Percentiles rank a stretch among this genome's conserved stretches.
Conservation (phyloP, 805 yeast species). For the Hanseniaspora thailandica region DNA sequence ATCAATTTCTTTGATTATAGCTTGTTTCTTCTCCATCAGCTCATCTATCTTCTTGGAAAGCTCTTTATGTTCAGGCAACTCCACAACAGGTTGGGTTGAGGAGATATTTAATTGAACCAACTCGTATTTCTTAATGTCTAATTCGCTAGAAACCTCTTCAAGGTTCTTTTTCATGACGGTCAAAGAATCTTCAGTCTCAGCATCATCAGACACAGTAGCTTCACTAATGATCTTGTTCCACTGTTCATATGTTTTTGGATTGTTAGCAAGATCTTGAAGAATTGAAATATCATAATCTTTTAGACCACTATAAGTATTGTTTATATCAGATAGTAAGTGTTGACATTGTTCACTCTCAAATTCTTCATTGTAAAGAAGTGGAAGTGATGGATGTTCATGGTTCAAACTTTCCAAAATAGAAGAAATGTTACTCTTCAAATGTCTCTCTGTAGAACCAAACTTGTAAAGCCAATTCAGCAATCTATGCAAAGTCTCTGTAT, state of each 20-base stretch:
- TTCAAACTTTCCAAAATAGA: constrained; percentile 33
- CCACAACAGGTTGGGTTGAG: neutral
- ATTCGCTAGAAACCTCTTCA: neutral
- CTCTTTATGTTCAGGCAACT: too few species aligned
- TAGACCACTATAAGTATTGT: neutral
- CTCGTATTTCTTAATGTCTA: neutral
- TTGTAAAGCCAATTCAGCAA: constrained; percentile 58
- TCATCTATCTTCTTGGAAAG: too few species aligned
- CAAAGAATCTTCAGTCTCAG: neutral
- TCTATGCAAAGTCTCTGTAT: constrained; percentile 42
- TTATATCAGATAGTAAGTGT: too few species aligned
- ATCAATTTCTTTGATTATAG: too few species aligned
- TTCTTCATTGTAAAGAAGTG: neutral
- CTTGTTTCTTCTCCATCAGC: too few species aligned
- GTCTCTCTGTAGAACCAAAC: constrained; percentile 63
- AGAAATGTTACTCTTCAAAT: constrained; percentile 49
- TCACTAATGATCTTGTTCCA: constrained; percentile 23
- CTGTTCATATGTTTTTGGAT: too few species aligned
- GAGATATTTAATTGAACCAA: neutral
- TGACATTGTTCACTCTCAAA: neutral
- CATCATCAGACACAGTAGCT: neutral
- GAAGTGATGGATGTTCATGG: neutral
- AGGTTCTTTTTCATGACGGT: neutral
- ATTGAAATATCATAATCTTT: constrained; percentile 30
- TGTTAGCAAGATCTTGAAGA: too few species aligned